Base-by-base conservation (phyloP, 495 filamentous ascomycete genomes). In the Pseudoneurospora amorphoporcata region DNA sequence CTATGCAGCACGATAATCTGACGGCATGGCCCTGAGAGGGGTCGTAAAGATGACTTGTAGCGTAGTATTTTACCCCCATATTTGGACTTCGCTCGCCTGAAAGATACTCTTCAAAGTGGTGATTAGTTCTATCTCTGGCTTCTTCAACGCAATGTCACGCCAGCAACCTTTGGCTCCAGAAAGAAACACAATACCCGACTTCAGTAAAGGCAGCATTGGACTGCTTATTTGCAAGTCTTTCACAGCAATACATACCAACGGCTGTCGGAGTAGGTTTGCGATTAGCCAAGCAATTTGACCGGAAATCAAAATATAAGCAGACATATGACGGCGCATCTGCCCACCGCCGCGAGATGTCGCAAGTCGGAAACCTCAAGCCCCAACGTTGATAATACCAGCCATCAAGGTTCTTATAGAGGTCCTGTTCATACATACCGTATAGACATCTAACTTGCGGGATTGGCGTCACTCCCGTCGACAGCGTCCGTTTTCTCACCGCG, bases 1-100 rank as follows among this genome's bases (percentile, higher is more conserved):
- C 23, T 29, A 76, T 76, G 77, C 77, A 75, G 41, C 47, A 69
- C 73, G 75, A 78, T 73, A 78, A 75, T 72, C 73, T 29, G 29
- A 76, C 75, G 69, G 75, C 70, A 71, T 65, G 29, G 14, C 12
- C 12, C 29, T 61, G 53, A 37, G 53, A 65, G 53, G 47, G 53
- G 29, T 65, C 32, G 29, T 29, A 35, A 35, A 65, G 29, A 65
- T 65, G 12, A 4, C 12, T 17, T 65, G 29, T 35, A 35, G 8
- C 53, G 14, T 14, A 29, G 53, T 65, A 65, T 65, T 65, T 35
- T 65, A 35, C 29, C 53, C 53, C 19, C 29, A 6, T 65, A 3
- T 37, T 61, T 65, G 29, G 29, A 65, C 14, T 65, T 65, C 3
- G 53, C 7, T 16, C 14, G 14, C 32, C 53, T 17, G 53, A 35